These are phyloP conservation scores for Xerocomellus chrysenteron DNA, from an alignment of 768 basidiomycete genomes.

Conservation along the genomic window DNA sequence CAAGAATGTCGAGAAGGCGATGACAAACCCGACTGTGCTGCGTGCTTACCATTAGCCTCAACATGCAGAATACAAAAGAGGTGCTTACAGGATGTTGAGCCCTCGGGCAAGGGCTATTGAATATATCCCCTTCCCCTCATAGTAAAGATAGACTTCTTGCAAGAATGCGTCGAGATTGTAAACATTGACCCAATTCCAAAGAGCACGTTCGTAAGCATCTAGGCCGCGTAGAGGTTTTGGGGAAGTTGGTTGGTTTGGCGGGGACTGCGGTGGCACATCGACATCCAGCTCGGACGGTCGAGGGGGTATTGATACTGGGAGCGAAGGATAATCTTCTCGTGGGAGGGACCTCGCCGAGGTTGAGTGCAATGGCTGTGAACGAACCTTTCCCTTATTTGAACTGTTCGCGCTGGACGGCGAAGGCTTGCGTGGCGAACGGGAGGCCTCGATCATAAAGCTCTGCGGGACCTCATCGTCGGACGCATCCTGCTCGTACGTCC, in stretches of 20 bases:
- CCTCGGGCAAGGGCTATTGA: slow-evolving; percentile 89
- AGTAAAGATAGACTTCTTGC: slow-evolving; percentile 94
- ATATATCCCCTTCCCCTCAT: slow-evolving; percentile 94
- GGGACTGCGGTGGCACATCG: slow-evolving; percentile 31
- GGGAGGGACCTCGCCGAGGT: slow-evolving; percentile 39
- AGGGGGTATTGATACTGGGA: slow-evolving; percentile 53
- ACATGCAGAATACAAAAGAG: slow-evolving; percentile 17
- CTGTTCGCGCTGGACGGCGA: slow-evolving; percentile 27
- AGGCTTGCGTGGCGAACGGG: slow-evolving; percentile 40
- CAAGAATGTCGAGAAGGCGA: slow-evolving; percentile 96
- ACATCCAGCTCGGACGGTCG: slow-evolving; percentile 62
- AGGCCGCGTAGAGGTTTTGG: slow-evolving; percentile 63
- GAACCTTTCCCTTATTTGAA: slow-evolving; percentile 37
- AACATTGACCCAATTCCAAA: slow-evolving; percentile 99
- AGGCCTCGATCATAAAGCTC: slow-evolving; percentile 81
- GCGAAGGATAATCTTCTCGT: slow-evolving; percentile 37
- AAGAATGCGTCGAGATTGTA: slow-evolving; percentile 95
- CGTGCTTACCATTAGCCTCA: slow-evolving; percentile 26
- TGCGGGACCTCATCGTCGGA: slow-evolving; percentile 86
- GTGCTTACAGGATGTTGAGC: slow-evolving; percentile 89
- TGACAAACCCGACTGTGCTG: slow-evolving; percentile 97
- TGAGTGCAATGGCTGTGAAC: slow-evolving; percentile 55
- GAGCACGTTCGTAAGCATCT: slow-evolving; percentile 83
- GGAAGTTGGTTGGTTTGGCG: slow-evolving; percentile 21
- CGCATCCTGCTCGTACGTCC: slow-evolving; percentile 53